Base-by-base conservation (phyloP, 1,284 basidiomycete species). In the Cutaneotrichosporon sp. region DNA sequence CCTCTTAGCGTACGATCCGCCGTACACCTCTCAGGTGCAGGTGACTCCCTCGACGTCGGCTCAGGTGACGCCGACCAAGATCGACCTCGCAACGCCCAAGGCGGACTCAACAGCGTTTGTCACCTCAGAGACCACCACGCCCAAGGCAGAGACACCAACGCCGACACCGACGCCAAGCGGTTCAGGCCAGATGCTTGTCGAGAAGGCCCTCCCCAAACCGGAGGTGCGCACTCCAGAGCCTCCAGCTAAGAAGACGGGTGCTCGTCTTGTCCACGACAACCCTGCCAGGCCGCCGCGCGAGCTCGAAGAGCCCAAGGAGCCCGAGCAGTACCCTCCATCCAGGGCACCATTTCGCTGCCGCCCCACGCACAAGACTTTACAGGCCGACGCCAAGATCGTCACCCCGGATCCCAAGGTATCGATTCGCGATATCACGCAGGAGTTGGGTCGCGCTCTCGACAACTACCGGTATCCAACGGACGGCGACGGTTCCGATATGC, bases 401-500 rank as follows among this genome's bases (percentile, higher is more conserved):
- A 44, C 52, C 11, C 60, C 61, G 5, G 66, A 71, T 39, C 47
- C 55, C 14, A 54, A 47, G 26, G 38, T 61, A 17, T 55, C 60
- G 4, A 57, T 64, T 29, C 51, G 49, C 24, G 50, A 53, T 37
- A 54, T 67, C 31, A 55, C 60, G 5, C 52, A 59, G 5, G 68
- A 72, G 42, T 60, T 74, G 33, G 64, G 67, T 46, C 49, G 46
- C 11, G 46, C 57, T 9, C 51, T 60, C 24, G 42, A 52, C 54
- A 61, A 61, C 14, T 71, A 66, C 61, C 57, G 61, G 25, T 65
- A 64, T 34, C 64, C 67, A 3, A 60, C 61, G 24, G 49, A 63
- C 26, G 59, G 60, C 11, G 63, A 66, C 17, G 61, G 63, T 0
- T 52, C 64, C 2, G n/a, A n/a, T n/a, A n/a, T n/a, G n/a, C n/a